phyloP scores from a whole-genome alignment of 1,284 basidiomycete genomes.

The Trichosporon sp. region DNA sequence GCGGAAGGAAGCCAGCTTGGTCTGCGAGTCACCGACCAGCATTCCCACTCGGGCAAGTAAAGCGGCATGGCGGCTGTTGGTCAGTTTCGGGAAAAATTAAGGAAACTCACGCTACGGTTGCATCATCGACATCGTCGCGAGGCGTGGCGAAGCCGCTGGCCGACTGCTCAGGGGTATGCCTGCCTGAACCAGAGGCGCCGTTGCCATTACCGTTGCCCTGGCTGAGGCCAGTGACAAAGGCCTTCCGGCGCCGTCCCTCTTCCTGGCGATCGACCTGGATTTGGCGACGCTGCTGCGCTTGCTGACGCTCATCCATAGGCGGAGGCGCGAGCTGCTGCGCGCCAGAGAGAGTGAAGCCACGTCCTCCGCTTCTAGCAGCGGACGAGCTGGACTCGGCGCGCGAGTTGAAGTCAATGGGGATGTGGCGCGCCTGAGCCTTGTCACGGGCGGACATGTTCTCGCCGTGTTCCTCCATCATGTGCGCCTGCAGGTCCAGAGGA shows the following conservation, averaged over 20 bases:
- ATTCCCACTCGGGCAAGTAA: slow-evolving; percentile 65
- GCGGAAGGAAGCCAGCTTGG: slow-evolving; percentile 69
- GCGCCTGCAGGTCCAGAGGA: slow-evolving; percentile 82
- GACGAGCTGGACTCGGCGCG: slow-evolving; percentile 34
- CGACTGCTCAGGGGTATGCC: slow-evolving; percentile 8
- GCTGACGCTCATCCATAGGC: slow-evolving; percentile 38
- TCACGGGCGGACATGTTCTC: slow-evolving; percentile 72
- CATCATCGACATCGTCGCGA: slow-evolving; percentile 45
- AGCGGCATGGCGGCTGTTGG: slow-evolving; percentile 55
- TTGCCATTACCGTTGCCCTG: not conserved
- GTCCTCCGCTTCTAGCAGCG: slow-evolving; percentile 13
- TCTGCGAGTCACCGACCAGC: slow-evolving; percentile 64
- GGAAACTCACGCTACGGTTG: slow-evolving; percentile 25
- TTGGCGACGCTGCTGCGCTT: slow-evolving; percentile 38
- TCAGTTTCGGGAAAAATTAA: not conserved
- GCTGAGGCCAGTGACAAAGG: slow-evolving; percentile 61
- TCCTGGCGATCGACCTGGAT: slow-evolving; percentile 38
- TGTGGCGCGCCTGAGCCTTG: slow-evolving; percentile 66
- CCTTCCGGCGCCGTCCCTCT: slow-evolving; percentile 44
- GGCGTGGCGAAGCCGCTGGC: slow-evolving; percentile 37
- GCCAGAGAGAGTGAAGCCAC: slow-evolving; percentile 33
- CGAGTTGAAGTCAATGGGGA: slow-evolving; percentile 65
- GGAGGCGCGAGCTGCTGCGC: slow-evolving; percentile 35
- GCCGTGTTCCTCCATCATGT: slow-evolving; percentile 59
- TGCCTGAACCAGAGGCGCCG: slow-evolving; percentile 1